phyloP scores from a whole-genome alignment of 495 filamentous ascomycete genomes.

The Penicillium roqueforti region DNA sequence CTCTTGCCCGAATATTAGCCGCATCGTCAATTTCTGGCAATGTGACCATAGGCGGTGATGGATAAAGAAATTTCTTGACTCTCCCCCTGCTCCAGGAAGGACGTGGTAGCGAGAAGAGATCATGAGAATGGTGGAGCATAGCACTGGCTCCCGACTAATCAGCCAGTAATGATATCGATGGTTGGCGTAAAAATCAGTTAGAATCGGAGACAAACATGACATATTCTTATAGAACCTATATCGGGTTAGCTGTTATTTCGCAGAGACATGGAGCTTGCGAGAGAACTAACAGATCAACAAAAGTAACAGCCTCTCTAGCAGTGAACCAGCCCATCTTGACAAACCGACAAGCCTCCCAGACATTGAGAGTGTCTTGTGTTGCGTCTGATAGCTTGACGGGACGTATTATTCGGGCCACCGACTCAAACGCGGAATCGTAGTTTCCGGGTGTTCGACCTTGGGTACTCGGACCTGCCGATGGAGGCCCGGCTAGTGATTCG shows the following conservation, averaged over 20 bases:
- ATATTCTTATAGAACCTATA: conserved; percentile 56
- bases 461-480: conserved; percentile 7
- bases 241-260: conserved; percentile 6
- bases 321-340: conserved; percentile 53
- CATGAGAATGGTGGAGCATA: conserved; percentile 52
- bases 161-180: conserved; percentile 44
- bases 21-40: conserved; percentile 49
- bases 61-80: conserved; percentile 52
- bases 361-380: conserved; percentile 32
- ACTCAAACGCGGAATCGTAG: conserved; percentile 20
- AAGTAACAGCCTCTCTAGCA: conserved; percentile 47
- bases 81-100: conserved; percentile 48
- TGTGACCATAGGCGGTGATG: conserved; percentile 53
- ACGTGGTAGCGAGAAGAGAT: conserved; percentile 51
- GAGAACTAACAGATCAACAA: conserved; percentile 49
- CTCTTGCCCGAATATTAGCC: conserved; percentile 50
- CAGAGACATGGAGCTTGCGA: background rate
- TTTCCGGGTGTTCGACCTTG: conserved; percentile 15
- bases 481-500: conserved; percentile 11
- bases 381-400: conserved; percentile 33
- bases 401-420: conserved; percentile 16
- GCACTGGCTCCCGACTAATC: conserved; percentile 45
- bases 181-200: conserved; percentile 48
- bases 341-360: conserved; percentile 50
- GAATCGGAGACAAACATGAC: conserved; percentile 49